These are phyloP conservation scores for Ascobolus immersus DNA, from an alignment of 495 filamentous ascomycete genomes.

Conservation along the genomic window DNA sequence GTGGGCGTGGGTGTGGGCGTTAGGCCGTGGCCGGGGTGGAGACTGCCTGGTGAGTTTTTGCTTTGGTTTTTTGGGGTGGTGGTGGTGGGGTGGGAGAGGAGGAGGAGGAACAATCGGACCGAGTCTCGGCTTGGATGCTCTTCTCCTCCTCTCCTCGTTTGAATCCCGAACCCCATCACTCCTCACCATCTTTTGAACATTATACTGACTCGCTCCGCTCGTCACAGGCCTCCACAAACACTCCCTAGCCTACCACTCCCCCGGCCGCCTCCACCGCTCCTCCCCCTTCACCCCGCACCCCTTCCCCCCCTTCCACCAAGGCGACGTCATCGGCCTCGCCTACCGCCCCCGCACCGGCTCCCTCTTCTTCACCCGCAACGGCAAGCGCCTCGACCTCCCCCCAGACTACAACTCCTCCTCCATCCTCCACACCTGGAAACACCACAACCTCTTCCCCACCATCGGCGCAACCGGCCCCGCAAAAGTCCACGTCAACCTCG, in stretches of 20 bases:
- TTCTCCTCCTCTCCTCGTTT: no score
- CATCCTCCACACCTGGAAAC: conserved; percentile 72
- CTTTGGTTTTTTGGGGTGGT: no score
- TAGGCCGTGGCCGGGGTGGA: conserved; percentile 86
- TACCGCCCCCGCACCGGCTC: conserved; percentile 87
- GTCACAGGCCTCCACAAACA: conserved; percentile 60
- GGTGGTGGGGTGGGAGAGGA: no score
- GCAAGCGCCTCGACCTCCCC: conserved; percentile 86
- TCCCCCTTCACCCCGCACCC: conserved; percentile 57
- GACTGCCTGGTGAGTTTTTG: conserved; percentile 71
- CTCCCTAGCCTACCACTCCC: conserved; percentile 73
- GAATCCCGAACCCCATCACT: no score
- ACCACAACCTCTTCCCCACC: conserved; percentile 90
- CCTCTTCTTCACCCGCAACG: conserved; percentile 93
- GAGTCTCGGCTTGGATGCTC: no score
- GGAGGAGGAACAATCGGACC: no score
- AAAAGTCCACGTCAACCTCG: conserved; percentile 86
- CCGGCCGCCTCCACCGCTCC: conserved; percentile 64
- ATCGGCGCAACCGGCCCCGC: conserved; percentile 84
- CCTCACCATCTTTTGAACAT: no score
- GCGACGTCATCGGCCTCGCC: conserved; percentile 86
- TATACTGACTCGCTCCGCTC: conserved; percentile 6
- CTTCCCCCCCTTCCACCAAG: conserved; percentile 65
- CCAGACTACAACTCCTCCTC: no score
- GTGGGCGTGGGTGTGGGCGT: no score